Evolutionary conservation across 2,329 filamentous ascomycete species (phyloP).

Genomic region (Teratosphaeria epicoccoides): DNA sequence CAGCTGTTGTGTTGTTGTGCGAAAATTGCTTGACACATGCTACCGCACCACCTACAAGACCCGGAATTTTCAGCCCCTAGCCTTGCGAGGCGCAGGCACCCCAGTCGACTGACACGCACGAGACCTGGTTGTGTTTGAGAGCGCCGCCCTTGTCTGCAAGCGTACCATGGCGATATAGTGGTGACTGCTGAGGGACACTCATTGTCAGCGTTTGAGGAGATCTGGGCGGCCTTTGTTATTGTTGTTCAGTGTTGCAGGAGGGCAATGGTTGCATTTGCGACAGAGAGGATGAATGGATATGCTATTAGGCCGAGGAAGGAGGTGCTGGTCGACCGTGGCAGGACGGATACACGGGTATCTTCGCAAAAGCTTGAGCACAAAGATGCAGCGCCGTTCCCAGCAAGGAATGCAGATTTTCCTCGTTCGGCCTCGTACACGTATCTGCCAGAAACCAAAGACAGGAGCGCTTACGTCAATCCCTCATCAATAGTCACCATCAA

Average conservation of each 20-base stretch:
- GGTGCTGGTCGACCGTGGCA: slow-evolving; percentile 5
- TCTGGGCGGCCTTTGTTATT: background rate
- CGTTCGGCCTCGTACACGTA: slow-evolving; percentile 50
- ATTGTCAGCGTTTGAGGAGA: background rate
- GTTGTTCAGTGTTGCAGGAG: background rate
- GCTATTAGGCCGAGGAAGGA: slow-evolving; percentile 2
- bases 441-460: slow-evolving; percentile 33
- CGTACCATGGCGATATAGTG: background rate
- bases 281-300: slow-evolving; percentile 11
- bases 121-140: background rate
- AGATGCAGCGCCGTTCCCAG: slow-evolving; percentile 6
- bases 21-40: no score
- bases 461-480: slow-evolving; percentile 16
- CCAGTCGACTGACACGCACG: background rate
- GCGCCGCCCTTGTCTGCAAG: background rate
- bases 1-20: no score
- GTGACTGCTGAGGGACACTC: background rate
- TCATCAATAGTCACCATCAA: slow-evolving; percentile 30
- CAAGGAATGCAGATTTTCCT: slow-evolving; percentile 28
- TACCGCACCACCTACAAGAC: background rate
- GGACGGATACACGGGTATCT: slow-evolving; percentile 2
- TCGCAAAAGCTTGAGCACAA: slow-evolving; percentile 6
- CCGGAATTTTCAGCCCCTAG: background rate
- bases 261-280: slow-evolving; percentile 14
- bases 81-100: background rate